Conservation (phyloP, 2,329 filamentous ascomycete species). For the Rhexocercosporidium sp. region DNA sequence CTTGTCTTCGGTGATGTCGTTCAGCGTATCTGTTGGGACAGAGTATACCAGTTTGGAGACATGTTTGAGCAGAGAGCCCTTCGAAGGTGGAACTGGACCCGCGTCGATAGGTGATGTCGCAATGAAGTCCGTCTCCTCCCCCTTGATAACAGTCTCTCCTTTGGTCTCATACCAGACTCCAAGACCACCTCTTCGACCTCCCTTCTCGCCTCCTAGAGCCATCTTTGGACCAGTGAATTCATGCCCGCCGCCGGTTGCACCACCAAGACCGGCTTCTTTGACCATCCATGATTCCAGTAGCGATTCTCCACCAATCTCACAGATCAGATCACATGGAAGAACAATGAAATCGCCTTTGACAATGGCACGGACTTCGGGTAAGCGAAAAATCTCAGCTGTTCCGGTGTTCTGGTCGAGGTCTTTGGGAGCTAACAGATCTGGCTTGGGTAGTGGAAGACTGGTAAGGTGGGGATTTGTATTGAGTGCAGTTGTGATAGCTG, state of each 20-base stretch:
- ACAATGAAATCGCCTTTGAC: constrained; percentile 88
- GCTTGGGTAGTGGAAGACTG: constrained; percentile 71
- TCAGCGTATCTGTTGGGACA: constrained; percentile 86
- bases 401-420: constrained; percentile 83
- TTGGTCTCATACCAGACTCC: constrained; percentile 93
- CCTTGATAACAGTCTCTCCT: constrained; percentile 76
- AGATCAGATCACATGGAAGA: constrained; percentile 91
- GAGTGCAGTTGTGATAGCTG: constrained; percentile 71
- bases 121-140: constrained; percentile 92
- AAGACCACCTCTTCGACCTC: constrained; percentile 75
- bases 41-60: constrained; percentile 84
- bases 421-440: constrained; percentile 76
- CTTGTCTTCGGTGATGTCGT: constrained; percentile 79
- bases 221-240: constrained; percentile 50
- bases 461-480: constrained; percentile 81
- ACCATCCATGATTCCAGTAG: constrained; percentile 94
- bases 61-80: constrained; percentile 68
- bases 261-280: constrained; percentile 72
- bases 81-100: constrained; percentile 61
- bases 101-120: constrained; percentile 72
- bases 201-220: constrained; percentile 58
- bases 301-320: constrained; percentile 82
- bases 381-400: constrained; percentile 84
- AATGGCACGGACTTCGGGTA: constrained; percentile 79
- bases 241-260: constrained; percentile 57